A percentile compares a stretch with the other conserved stretches of the same genome.
Evolutionary conservation across 164 flowering plant species (phyloP).

Genomic region (Vitis labrusca): DNA sequence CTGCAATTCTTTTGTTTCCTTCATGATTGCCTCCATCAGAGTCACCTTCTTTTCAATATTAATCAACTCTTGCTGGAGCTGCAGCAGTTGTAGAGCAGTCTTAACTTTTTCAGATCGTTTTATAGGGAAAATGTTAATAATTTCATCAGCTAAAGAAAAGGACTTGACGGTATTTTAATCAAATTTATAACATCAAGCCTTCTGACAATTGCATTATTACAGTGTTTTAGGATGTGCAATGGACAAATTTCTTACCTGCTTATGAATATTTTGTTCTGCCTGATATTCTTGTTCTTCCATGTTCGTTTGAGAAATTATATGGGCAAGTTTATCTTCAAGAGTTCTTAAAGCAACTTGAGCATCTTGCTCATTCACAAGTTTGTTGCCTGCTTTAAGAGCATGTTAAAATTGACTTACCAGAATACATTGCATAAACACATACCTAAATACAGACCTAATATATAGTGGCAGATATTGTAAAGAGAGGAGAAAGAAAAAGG

Average conservation of each 20-base stretch:
- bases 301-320: constrained; percentile 33
- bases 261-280: constrained; percentile 36
- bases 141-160: neutral
- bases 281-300: constrained; percentile 40
- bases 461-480: no score
- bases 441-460: no score
- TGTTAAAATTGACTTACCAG: no score
- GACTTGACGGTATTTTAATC: neutral
- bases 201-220: neutral
- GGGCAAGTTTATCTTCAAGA: constrained; percentile 40
- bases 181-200: neutral
- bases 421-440: no score
- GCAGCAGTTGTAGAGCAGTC: constrained; percentile 16
- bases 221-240: neutral
- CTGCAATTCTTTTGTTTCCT: constrained; percentile 53
- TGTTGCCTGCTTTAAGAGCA: constrained; percentile 15
- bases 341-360: constrained; percentile 19
- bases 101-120: neutral
- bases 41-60: constrained; percentile 41
- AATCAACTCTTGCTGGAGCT: constrained; percentile 50
- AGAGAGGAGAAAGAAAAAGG: no score
- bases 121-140: neutral
- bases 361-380: constrained; percentile 22
- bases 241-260: constrained; percentile 39
- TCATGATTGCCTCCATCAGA: constrained; percentile 44